A percentile compares a stretch with the other conserved stretches of the same genome.
Conservation (phyloP, 2,329 filamentous ascomycete genomes). For the Paraphaeosphaeria minitans region DNA sequence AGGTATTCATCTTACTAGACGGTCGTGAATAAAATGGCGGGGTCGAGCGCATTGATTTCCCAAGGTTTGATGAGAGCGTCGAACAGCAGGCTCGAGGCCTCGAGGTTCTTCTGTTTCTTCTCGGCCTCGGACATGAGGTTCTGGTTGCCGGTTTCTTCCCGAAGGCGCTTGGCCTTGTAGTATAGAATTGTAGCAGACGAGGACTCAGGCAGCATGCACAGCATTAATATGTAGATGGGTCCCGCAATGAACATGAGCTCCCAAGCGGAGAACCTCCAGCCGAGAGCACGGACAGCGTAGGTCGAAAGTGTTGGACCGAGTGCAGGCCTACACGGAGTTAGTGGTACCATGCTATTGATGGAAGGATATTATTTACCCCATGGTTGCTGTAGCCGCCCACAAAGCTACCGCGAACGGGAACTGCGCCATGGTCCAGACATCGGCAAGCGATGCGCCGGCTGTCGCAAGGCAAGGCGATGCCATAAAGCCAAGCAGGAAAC, state of each 20-base stretch:
- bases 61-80: constrained; percentile 46
- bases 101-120: constrained; percentile 63
- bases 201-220: constrained; percentile 31
- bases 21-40: constrained; percentile 29
- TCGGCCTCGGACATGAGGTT: constrained; percentile 66
- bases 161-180: constrained; percentile 26
- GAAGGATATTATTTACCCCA: constrained; percentile 13
- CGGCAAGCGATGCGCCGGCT: constrained; percentile 24
- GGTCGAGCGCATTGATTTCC: constrained; percentile 49
- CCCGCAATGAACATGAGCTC: constrained; percentile 31
- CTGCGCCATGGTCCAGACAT: constrained; percentile 37
- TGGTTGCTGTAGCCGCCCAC: constrained; percentile 19
- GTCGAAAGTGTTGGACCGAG: constrained; percentile 14
- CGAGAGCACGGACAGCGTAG: constrained; percentile 21
- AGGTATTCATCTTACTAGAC: constrained; percentile 10
- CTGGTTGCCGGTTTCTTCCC: constrained; percentile 54
- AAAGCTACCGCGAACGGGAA: constrained; percentile 39
- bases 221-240: constrained; percentile 25
- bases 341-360: not conserved
- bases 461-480: constrained; percentile 28
- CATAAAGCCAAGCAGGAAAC: constrained; percentile 31
- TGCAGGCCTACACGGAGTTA: not conserved
- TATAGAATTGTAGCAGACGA: constrained; percentile 26
- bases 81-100: constrained; percentile 51
- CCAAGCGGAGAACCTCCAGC: constrained; percentile 30